phyloP scores from a whole-genome alignment of 2,329 filamentous ascomycete genomes.

The Pseudogymnoascus sp. region DNA sequence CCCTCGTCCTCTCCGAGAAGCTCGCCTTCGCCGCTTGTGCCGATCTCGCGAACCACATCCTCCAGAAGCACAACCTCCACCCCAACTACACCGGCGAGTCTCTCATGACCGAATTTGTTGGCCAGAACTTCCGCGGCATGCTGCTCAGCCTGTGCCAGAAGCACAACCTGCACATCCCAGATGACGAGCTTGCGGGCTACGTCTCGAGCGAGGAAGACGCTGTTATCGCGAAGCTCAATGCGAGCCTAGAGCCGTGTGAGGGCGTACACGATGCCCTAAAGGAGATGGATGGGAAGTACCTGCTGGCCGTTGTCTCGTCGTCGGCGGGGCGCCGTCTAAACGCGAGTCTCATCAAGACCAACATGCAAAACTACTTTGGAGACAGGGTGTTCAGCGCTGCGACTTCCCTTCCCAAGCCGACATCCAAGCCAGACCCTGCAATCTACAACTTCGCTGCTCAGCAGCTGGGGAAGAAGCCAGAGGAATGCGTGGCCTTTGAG shows the following conservation, averaged over 20 bases:
- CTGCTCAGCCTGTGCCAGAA: slow-evolving; percentile 68
- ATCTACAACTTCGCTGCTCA: slow-evolving; percentile 77
- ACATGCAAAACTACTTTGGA: slow-evolving; percentile 74
- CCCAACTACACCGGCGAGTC: slow-evolving; percentile 69
- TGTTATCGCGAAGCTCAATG: slow-evolving; percentile 73
- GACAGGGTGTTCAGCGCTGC: slow-evolving; percentile 77
- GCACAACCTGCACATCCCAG: slow-evolving; percentile 62
- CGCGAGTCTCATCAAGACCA: slow-evolving; percentile 72
- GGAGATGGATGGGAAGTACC: slow-evolving; percentile 60
- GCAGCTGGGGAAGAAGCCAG: slow-evolving; percentile 61
- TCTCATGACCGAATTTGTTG: slow-evolving; percentile 81
- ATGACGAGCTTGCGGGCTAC: slow-evolving; percentile 65
- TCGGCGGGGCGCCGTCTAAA: slow-evolving; percentile 71
- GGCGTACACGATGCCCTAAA: slow-evolving; percentile 63
- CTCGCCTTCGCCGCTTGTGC: slow-evolving; percentile 89
- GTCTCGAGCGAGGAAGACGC: slow-evolving; percentile 72
- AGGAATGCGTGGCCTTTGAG: slow-evolving; percentile 74
- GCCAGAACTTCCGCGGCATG: slow-evolving; percentile 93
- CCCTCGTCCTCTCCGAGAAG: slow-evolving; percentile 83
- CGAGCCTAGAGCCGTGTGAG: slow-evolving; percentile 58
- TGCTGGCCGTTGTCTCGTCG: slow-evolving; percentile 72
- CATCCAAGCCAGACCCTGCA: slow-evolving; percentile 83
- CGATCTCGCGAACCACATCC: slow-evolving; percentile 80
- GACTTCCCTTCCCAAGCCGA: slow-evolving; percentile 69
- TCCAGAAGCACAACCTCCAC: slow-evolving; percentile 56